Base-by-base conservation (phyloP, 2,329 filamentous ascomycete species). In the Clonostachys sp. region DNA sequence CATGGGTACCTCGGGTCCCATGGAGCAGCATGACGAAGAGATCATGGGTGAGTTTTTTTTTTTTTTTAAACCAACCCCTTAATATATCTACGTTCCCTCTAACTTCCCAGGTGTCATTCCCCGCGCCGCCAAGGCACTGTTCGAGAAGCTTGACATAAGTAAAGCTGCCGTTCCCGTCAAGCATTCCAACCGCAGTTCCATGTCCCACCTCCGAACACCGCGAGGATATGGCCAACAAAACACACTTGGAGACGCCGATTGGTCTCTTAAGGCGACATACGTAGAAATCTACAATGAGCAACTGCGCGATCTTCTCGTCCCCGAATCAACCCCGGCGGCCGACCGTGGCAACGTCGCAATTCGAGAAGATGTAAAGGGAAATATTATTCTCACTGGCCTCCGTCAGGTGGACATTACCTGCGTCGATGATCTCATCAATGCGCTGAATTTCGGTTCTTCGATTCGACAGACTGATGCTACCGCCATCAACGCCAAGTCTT, bases 201-300 rank as follows among this genome's bases (percentile, higher is more conserved):
- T 86, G 61, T 89, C 88, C 14, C 90, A 91, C 45, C 77, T 96
- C 36, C 85, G 88, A 53, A 83, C 88, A 5, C 92, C 92, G 1
- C 80, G 83, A 42, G 83, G 90, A 53, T 94, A 95, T 56, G 58
- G 48, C 34, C 64, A 65, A 48, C 61, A 64, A 45, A 59, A 60
- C 42, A 77, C 81, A 49, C 71, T 75, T 40, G 61, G 70, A 3
- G 88, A 94, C 44, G 91, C 87, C 65, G 87, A 78, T 52, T 99
- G 94, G 94, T 86, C 89, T 45, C 73, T 99, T 59, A 95, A 88
- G 65, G 94, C 92, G 12, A 96, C 91, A 2, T 96, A 96, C 61
- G 89, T 96, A 53, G 81, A 97, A 74, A 99, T 99, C 54, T 99
- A 99, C 73, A 97, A 99, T 62, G 94, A 99, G 68, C 88, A 95